Base-by-base conservation (phyloP, 2,329 filamentous ascomycete species). In the Metarhizium sp. region DNA sequence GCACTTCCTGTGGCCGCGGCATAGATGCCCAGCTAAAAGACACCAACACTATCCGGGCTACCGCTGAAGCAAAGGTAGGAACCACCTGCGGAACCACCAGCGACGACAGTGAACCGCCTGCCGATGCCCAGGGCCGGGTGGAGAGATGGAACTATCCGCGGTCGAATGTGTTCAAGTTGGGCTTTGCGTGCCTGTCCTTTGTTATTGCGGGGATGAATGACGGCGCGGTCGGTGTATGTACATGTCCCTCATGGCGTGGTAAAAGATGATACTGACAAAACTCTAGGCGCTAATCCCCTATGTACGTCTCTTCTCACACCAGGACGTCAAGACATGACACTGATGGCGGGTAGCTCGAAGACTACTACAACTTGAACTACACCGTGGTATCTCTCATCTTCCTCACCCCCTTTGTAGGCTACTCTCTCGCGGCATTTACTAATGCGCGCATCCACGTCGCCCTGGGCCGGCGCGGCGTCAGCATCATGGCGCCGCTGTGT, bases 401-500 rank as follows among this genome's bases (percentile, higher is more conserved):
- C 66, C 70, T 88, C 2, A 81, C 82, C 0, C 84, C 84, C 0
- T 79, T 87, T 25, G 72, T 77, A 1, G 85, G 85, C 29, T 88
- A 87, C 69, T 80, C 78, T 1, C 62, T 78, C 5, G 81, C 83
- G 0, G 82, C 84, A 0, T 69, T 86, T 4, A 70, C 79, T 34
- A 87, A 86, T 64, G 84, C 82, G 55, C 66, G 67, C 2, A 77
- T 87, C 30, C 85, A 86, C 61, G 67, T 82, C 53, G 74, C 69
- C 4, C 75, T 81, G 36, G 87, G 87, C 16, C 85, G 86, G 59
- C 78, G 85, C 4, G 87, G 87, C 1, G 77, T 88, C 3, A 83
- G 84, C 2, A 66, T 87, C 55, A 73, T 88, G 52, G 82, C 78
- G 0, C 82, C 85, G 0, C 62, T 74, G 3, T 82, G 80, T 59